Base-by-base conservation (phyloP, 2,329 filamentous ascomycete genomes). In the Fusarium nanum region DNA sequence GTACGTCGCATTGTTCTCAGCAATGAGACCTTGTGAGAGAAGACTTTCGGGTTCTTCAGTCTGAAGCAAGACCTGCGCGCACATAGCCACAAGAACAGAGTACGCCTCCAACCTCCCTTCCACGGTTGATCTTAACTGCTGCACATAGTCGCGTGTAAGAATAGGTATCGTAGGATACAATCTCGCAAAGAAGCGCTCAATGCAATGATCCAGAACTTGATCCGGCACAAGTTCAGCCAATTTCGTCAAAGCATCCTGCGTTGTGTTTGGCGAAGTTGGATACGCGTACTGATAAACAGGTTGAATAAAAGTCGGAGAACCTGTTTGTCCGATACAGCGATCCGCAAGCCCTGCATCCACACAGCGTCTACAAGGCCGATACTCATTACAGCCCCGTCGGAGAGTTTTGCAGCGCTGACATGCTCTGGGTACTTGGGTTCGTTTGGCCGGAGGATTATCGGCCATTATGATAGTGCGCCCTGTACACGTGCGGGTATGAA, bases 101-200 rank as follows among this genome's bases (percentile, higher is more conserved):
- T 79, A 76, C 0, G 79, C 77, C 67, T 83, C 80, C 10, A 77
- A 65, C 1, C 72, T 73, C 14, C 63, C 4, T 67, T 74, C n/a
- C 61, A 63, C 56, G 0, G 60, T 28, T 1, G 60, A 55, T 40
- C 74, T 76, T 20, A 82, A 74, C 28, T 70, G 74, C 3, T 73
- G 61, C 23, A 82, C 74, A 61, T 82, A 83, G 11, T 78, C 76
- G 11, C 72, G 72, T 0, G 81, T 82, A 20, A 83, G 66, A 37
- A 84, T 82, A 4, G 82, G 82, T 18, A 84, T 83, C 2, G 82
- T 84, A 1, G 81, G 81, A 44, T 79, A 76, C 7, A 83, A 71
- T 11, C 76, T 74, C 10, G 77, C 73, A 54, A 83, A 82, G 75
- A 83, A 84, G 32, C 81, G 78, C 25, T 76, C 72, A 8, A 77